Evolutionary conservation across 1,139 yeast genomes (phyloP), one percentile per base, ranked within the genome.

Genomic region (Lodderomyces metapsilosis): DNA sequence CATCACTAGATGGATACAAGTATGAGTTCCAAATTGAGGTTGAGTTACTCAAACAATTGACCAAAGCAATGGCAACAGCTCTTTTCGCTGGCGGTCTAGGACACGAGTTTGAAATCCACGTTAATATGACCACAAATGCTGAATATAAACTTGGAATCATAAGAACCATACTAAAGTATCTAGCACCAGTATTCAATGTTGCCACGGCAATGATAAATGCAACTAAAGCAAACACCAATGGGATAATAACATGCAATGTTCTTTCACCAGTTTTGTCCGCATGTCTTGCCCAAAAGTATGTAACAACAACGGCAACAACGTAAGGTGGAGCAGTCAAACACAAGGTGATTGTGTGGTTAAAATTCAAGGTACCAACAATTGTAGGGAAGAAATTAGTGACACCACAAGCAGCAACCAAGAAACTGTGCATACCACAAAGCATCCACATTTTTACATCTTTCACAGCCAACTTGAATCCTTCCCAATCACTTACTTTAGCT

Each of bases 291-390:
- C 80, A 76, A 13, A 74, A 32, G 50, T 68, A 76, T 2, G 84
- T 78, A 5, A 71, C 62, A 15, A 78, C 61, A 12, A 79, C 80
- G 0, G 83, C 82, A 44, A 78, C 51, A 42, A 75, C 56, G 57
- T 78, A 80, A 22, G 84, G 84, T 33, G 84, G 84, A 32, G 80
- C 84, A 4, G 84, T 78, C 47, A 80, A 62, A 50, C 77, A 72
- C 45, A 77, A 64, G 5, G 84, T 79, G 25, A 74, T 67, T 34
- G 76, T 67, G 45, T 67, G 62, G 53, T 58, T 54, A 49, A 76
- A 80, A 33, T 77, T 71, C 49, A 80, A 64, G 5, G 85, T 78
- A 47, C 66, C 59, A 16, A 80, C 82, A 27, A 80, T 79, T 1
- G 82, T 69, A 22, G 84, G 85, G 68, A 79, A 80, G 57, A 78